Conservation (phyloP, 2,329 filamentous ascomycete genomes). For the Aspergillus versicolor region DNA sequence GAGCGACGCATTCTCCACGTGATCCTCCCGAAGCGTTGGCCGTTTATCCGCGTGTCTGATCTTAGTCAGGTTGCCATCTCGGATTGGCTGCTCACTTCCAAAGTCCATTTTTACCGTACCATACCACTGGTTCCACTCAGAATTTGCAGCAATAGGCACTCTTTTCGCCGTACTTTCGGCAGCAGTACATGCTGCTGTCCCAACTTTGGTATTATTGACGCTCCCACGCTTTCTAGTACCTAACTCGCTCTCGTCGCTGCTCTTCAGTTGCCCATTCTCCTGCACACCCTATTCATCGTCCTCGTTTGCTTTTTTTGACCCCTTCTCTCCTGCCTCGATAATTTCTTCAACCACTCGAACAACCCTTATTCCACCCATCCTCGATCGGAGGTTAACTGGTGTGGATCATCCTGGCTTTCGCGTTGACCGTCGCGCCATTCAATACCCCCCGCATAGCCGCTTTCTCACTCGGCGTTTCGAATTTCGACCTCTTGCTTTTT, state of each 20-base stretch:
- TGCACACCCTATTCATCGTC: not conserved
- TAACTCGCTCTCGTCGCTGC: not conserved
- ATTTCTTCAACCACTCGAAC: not conserved
- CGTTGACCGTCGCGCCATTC: constrained; percentile 26
- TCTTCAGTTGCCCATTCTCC: not conserved
- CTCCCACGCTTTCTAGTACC: constrained; percentile 1
- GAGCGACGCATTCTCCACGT: constrained; percentile 4
- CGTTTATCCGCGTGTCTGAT: constrained; percentile 10
- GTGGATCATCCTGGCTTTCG: constrained; percentile 30
- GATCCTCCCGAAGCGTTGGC: constrained; percentile 11
- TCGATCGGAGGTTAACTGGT: constrained; percentile 18
- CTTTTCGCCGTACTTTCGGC: not conserved
- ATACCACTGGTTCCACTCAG: not conserved
- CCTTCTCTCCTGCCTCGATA: not conserved
- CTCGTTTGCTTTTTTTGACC: not conserved
- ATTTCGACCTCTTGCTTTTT: constrained; percentile 13
- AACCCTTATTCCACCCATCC: constrained; percentile 10
- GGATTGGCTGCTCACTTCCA: not conserved
- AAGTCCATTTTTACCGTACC: not conserved
- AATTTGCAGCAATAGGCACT: not conserved
- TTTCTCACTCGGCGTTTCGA: constrained; percentile 15
- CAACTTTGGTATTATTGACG: constrained; percentile 1
- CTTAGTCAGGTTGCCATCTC: constrained; percentile 3
- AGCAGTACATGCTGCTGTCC: not conserved
- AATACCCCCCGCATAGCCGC: constrained; percentile 24